Evolutionary conservation across 225 moss, liverwort and hornwort species (phyloP).

Genomic region (Climacium dendroides): DNA sequence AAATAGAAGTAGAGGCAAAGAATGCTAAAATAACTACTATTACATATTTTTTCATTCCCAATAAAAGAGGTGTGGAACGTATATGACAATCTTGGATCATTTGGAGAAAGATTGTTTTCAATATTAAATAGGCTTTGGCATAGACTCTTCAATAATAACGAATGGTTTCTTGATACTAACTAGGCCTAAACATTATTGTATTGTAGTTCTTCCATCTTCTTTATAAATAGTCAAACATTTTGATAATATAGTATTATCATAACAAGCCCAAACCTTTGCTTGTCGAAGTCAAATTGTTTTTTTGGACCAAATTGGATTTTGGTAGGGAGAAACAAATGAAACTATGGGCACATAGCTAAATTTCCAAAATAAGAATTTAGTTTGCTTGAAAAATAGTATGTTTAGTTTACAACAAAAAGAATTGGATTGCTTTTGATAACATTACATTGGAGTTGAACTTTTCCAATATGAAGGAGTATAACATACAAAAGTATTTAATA

Average conservation of each 20-base stretch:
- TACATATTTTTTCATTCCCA: neutral
- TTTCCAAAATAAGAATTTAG: neutral
- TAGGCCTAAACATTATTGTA: neutral
- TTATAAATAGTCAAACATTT: neutral
- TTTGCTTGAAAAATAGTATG: too few relatives aligned
- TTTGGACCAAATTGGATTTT: neutral
- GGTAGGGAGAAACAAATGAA: neutral
- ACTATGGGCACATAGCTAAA: neutral
- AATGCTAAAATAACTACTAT: too few relatives aligned
- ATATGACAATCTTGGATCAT: neutral
- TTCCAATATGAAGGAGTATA: rapidly evolving
- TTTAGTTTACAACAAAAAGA: too few relatives aligned
- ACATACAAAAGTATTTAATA: rapidly evolving
- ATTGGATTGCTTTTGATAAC: neutral
- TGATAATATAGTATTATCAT: neutral
- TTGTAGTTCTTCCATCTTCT: neutral
- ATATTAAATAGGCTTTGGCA: too few relatives aligned
- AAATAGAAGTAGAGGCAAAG: too few relatives aligned
- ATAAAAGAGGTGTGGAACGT: rapidly evolving
- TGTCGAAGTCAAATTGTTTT: neutral
- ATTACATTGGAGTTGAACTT: neutral
- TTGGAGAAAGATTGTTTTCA: neutral
- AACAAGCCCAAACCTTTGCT: neutral
- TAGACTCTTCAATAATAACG: neutral
- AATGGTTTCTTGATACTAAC: neutral